These are phyloP conservation scores for rapeseed (Brassica napus) DNA, from an alignment of 345 rosid species.

Conservation along the genomic window DNA sequence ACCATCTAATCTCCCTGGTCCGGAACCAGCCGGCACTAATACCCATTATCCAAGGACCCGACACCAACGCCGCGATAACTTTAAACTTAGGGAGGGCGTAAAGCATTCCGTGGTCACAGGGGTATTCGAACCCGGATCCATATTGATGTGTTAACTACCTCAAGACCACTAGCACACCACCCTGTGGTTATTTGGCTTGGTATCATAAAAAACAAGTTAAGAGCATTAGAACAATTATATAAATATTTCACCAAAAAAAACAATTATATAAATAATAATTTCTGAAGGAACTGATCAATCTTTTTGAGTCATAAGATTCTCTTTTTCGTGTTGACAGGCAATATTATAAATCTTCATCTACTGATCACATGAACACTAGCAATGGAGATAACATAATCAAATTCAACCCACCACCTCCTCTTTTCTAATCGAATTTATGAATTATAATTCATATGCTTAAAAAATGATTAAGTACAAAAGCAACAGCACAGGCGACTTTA, in stretches of 20 bases:
- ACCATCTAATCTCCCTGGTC: too few species aligned
- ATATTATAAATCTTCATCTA: slow-evolving; percentile 11
- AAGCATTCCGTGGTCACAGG: too few species aligned
- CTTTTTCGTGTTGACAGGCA: slow-evolving; percentile 28
- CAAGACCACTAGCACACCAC: too few species aligned
- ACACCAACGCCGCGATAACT: too few species aligned
- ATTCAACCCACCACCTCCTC: slow-evolving; percentile 37
- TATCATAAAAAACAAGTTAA: slow-evolving; percentile 33
- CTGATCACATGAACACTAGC: slow-evolving; percentile 40
- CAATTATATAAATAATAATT: not conserved
- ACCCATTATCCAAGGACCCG: too few species aligned
- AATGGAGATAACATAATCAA: slow-evolving; percentile 42
- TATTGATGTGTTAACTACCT: too few species aligned
- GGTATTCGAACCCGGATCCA: too few species aligned
- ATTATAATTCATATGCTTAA: not conserved
- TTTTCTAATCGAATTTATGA: slow-evolving; percentile 18
- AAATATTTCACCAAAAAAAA: not conserved
- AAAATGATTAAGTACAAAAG: slow-evolving; percentile 20
- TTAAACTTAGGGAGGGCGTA: too few species aligned
- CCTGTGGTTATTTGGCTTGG: slow-evolving; percentile 26
- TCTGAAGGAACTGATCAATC: slow-evolving; percentile 27
- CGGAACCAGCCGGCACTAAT: too few species aligned
- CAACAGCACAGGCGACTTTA: slow-evolving; percentile 40
- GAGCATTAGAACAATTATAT: slow-evolving; percentile 7
- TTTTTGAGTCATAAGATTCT: slow-evolving; percentile 34